phyloP scores from a whole-genome alignment of 1,139 yeast genomes.

The Diutina ranongensis region DNA sequence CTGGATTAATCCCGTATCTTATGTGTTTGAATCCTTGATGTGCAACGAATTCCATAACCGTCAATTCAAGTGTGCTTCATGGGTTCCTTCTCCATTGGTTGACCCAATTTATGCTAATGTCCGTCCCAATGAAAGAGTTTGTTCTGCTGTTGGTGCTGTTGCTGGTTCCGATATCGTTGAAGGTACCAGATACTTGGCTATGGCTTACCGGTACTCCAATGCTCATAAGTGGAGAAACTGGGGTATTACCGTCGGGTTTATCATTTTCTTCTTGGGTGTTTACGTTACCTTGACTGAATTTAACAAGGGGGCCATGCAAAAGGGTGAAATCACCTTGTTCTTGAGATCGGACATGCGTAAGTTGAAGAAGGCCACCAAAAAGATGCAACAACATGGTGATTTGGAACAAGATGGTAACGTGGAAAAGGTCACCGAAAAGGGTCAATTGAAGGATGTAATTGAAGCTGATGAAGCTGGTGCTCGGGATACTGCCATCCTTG shows the following conservation, averaged over 20 bases:
- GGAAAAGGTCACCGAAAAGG: neutral
- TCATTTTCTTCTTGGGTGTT: constrained; percentile 40
- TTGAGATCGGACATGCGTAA: constrained; percentile 22
- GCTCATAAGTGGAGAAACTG: constrained; percentile 75
- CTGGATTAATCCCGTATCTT: constrained; percentile 12
- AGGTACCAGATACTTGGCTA: constrained; percentile 46
- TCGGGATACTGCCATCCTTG: constrained; percentile 10
- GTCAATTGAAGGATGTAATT: neutral
- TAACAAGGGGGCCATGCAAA: constrained; percentile 67
- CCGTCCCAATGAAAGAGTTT: constrained; percentile 33
- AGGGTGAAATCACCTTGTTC: constrained; percentile 72
- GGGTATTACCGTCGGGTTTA: constrained; percentile 55
- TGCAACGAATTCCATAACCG: constrained; percentile 14
- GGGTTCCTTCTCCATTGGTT: constrained; percentile 31
- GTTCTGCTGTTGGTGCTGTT: constrained; percentile 51
- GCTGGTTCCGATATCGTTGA: constrained; percentile 43
- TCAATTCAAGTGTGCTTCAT: constrained; percentile 30
- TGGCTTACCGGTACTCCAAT: constrained; percentile 36
- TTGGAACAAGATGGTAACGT: neutral
- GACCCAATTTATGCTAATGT: constrained; percentile 28
- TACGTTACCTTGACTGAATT: constrained; percentile 50
- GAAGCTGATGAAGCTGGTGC: constrained; percentile 6
- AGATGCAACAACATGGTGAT: neutral
- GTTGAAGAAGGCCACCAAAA: constrained; percentile 1
- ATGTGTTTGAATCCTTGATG: constrained; percentile 12